These are phyloP conservation scores for Hypoxylon sp. DNA, from an alignment of 2,329 filamentous ascomycete genomes.

Conservation along the genomic window DNA sequence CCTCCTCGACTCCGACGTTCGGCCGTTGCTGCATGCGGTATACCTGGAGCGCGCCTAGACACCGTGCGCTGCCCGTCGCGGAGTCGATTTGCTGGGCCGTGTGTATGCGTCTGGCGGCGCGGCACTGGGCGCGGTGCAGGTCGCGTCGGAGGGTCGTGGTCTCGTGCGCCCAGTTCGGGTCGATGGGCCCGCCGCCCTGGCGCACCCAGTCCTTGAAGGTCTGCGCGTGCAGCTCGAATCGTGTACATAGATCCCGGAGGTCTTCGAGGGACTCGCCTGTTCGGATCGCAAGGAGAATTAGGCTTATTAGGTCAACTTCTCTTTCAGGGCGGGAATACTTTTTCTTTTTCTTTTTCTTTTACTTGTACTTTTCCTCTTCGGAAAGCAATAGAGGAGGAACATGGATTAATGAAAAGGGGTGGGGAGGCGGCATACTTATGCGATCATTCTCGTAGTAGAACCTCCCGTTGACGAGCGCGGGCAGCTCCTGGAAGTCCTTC, in stretches of 20 bases:
- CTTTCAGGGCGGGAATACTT: slow-evolving; percentile 22
- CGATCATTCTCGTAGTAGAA: slow-evolving; percentile 72
- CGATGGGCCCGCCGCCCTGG: slow-evolving; percentile 69
- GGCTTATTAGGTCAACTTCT: slow-evolving; percentile 48
- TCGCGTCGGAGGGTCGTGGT: slow-evolving; percentile 65
- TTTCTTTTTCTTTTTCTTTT: no score
- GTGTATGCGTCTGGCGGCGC: slow-evolving; percentile 70
- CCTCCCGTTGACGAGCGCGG: slow-evolving; percentile 68
- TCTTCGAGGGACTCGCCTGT: slow-evolving; percentile 68
- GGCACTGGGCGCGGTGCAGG: slow-evolving; percentile 71
- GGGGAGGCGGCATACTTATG: slow-evolving; percentile 57
- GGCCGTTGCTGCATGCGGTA: slow-evolving; percentile 63
- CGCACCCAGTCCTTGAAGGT: slow-evolving; percentile 69
- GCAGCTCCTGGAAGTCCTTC: slow-evolving; percentile 72
- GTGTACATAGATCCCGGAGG: slow-evolving; percentile 61
- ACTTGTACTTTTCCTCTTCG: no score
- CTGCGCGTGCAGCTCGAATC: slow-evolving; percentile 64
- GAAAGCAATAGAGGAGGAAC: neutral
- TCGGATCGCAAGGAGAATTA: slow-evolving; percentile 28
- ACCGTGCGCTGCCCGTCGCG: slow-evolving; percentile 58
- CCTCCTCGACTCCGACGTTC: slow-evolving; percentile 57
- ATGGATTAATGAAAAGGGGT: neutral
- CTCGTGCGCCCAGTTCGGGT: slow-evolving; percentile 69
- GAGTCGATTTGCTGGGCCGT: slow-evolving; percentile 62
- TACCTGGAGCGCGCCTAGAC: slow-evolving; percentile 70